Conservation (phyloP, 2,329 filamentous ascomycete genomes). For the Cercospora sp. region DNA sequence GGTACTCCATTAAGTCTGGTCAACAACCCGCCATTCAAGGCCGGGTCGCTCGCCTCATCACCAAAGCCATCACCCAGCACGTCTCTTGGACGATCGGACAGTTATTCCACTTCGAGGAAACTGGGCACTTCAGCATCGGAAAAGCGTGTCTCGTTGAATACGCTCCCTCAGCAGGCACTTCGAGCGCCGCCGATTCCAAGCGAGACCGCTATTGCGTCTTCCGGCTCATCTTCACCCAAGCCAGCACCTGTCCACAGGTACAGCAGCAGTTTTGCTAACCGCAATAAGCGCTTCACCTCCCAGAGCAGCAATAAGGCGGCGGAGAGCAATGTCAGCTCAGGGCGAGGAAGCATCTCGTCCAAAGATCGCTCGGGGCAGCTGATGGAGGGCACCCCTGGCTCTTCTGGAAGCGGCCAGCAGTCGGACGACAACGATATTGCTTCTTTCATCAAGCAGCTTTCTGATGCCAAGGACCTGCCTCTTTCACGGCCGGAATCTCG, state of each 20-base stretch:
- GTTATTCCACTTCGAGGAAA: constrained; percentile 15
- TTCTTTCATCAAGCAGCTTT: constrained; percentile 85
- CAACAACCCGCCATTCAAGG: constrained; percentile 95
- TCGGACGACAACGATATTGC: constrained; percentile 87
- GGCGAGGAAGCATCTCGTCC: constrained; percentile 72
- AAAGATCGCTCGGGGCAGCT: constrained; percentile 32
- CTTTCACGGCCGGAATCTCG: constrained; percentile 58
- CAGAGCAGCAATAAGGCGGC: constrained; percentile 65
- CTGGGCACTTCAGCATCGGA: constrained; percentile 25
- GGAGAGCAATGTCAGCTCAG: constrained; percentile 76
- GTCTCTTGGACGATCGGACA: constrained; percentile 32
- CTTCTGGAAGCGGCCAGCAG: constrained; percentile 64
- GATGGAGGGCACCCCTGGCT: constrained; percentile 66
- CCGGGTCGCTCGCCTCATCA: constrained; percentile 72
- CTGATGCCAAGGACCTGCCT: constrained; percentile 81
- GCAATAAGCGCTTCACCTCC: constrained; percentile 72
- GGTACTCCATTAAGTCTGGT: constrained; percentile 64
- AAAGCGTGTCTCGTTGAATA: constrained; percentile 71
- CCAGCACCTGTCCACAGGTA: constrained; percentile 78
- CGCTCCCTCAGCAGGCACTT: constrained; percentile 72
- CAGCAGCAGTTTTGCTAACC: constrained; percentile 90
- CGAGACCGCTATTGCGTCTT: constrained; percentile 63
- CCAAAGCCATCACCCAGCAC: constrained; percentile 50
- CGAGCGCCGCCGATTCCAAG: constrained; percentile 64
- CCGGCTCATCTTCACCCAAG: constrained; percentile 74